Conservation (phyloP, 108 stramenopile genomes). For the Cyclotella choctawhatcheeana region DNA sequence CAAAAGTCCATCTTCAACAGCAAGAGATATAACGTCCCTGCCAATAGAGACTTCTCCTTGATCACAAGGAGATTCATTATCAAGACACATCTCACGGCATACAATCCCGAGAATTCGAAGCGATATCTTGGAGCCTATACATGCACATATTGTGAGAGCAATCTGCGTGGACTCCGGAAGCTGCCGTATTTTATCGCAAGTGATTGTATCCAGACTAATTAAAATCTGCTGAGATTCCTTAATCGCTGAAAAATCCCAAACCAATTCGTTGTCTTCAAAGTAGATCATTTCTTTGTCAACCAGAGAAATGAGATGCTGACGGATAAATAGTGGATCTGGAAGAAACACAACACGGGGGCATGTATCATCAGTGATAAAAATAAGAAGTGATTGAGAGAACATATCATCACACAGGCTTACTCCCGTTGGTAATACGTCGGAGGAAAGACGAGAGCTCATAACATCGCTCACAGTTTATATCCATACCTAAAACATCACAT, state of each 20-base stretch:
- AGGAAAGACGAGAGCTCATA: background rate
- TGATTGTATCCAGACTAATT: background rate
- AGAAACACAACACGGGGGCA: background rate
- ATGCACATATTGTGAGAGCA: constrained; percentile 11
- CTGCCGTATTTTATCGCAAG: constrained; percentile 2
- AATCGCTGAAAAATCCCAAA: constrained; percentile 14
- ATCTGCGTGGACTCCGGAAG: background rate
- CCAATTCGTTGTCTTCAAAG: background rate
- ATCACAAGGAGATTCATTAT: background rate
- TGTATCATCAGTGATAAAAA: background rate
- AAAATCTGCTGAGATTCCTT: background rate
- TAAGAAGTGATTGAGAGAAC: background rate
- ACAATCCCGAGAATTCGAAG: constrained; percentile 12
- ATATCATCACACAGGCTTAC: background rate
- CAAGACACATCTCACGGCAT: background rate
- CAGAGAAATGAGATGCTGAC: constrained; percentile 14
- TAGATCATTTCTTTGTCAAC: background rate
- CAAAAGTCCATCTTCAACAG: constrained; percentile 20
- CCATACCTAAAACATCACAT: background rate
- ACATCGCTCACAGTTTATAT: background rate
- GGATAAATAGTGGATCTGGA: constrained; percentile 10
- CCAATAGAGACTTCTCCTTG: background rate
- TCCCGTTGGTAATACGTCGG: constrained; percentile 12
- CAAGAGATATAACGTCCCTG: background rate
- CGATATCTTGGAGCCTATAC: constrained; percentile 13